Evolutionary conservation across 495 filamentous ascomycete species (phyloP), one percentile per base, ranked within the genome.

Genomic region (Haplographium delicatum): DNA sequence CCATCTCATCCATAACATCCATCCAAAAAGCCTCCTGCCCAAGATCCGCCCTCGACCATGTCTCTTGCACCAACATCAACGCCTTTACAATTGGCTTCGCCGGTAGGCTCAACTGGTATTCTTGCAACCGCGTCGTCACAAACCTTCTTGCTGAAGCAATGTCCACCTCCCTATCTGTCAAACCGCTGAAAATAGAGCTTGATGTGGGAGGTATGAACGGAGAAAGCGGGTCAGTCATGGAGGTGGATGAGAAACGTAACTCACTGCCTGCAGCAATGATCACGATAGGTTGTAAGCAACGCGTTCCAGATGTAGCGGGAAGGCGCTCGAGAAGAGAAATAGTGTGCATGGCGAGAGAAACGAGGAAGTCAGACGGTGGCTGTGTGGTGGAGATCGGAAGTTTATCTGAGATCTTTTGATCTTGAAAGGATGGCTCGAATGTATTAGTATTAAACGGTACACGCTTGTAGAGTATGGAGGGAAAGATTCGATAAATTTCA

Each of bases 1-100:
- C 72, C 35, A 73, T 75, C 56, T 79, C 72, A 50, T 76, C 69
- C 73, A 79, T 76, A 18, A 81, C 69, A 63, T 81, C 76, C 53
- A 81, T 70, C 77, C 77, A 81, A 58, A 72, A 59, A 7, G 52
- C 48, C 16, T 60, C 31, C 19, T 69, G 62, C 0, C 68, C 72
- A 1, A 57, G 58, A 61, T 81, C 77, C 62, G 73, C 67, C 20
- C 72, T 57, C 23, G 55, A 59, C 77, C 77, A 81, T 0, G 75
- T 72, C 60, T 80, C 77, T 49, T 64, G 56, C 0, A 80, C 72
- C 1, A 79, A 50, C 33, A 63, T 59, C 13, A 77, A 47, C 45
- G 74, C 74, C 13, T 72, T 68, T 42, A 65, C 56, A 31, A 79
- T 71, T 22, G 77, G 77, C 50, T 79, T 79, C 19, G 74, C 73